Conservation (phyloP, 345 rosid genomes). For the Populus tremula region DNA sequence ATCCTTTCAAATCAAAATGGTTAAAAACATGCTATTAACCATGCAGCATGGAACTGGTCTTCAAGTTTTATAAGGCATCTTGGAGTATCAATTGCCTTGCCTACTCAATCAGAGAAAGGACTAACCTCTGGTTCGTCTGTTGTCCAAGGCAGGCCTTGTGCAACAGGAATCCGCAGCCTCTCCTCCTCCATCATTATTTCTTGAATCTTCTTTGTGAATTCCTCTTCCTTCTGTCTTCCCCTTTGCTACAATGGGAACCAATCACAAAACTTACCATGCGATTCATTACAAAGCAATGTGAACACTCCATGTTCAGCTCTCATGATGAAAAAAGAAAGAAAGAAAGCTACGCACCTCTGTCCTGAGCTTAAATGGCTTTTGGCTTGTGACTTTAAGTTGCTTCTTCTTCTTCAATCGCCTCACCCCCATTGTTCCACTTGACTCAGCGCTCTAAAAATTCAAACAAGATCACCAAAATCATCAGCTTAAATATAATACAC, state of each 20-base stretch:
- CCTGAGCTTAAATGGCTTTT: conserved; percentile 76
- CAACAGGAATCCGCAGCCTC: conserved; percentile 66
- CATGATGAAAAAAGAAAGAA: not conserved
- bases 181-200: conserved; percentile 66
- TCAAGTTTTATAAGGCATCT: not conserved
- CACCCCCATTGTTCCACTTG: conserved; percentile 53
- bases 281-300: not conserved
- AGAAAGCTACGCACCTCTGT: conserved; percentile 58
- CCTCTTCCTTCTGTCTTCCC: conserved; percentile 83
- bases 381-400: conserved; percentile 53
- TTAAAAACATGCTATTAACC: not conserved
- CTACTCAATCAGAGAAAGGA: not conserved
- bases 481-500: not conserved
- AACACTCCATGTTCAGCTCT: not conserved
- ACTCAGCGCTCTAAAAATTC: conserved; percentile 64
- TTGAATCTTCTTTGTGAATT: conserved; percentile 67
- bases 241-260: conserved; percentile 54
- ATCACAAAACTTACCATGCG: not conserved
- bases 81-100: not conserved
- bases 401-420: conserved; percentile 66
- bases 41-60: not conserved
- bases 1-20: not conserved
- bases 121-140: conserved; percentile 94
- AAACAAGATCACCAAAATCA: conserved; percentile 5
- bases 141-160: conserved; percentile 96